phyloP scores from a whole-genome alignment of 495 filamentous ascomycete genomes.

The Aspergillus homomorphus region DNA sequence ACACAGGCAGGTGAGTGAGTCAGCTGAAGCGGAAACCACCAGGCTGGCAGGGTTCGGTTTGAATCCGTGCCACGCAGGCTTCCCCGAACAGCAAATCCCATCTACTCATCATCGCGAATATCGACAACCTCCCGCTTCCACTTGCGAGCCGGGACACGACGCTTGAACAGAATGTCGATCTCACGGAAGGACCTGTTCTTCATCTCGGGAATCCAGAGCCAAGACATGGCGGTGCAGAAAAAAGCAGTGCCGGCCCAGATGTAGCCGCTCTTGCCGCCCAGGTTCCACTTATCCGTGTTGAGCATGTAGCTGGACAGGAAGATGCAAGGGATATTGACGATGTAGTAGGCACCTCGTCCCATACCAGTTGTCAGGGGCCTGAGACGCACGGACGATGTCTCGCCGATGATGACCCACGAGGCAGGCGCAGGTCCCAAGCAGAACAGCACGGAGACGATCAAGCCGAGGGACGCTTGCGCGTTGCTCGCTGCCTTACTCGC shows the following conservation, averaged over 20 bases:
- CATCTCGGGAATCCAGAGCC: constrained; percentile 56
- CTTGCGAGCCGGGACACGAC: constrained; percentile 52
- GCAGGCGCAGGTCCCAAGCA: constrained; percentile 73
- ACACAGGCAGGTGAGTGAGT: too few species aligned
- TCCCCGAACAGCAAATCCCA: neutral
- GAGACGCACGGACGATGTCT: constrained; percentile 68
- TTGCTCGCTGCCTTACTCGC: constrained; percentile 36
- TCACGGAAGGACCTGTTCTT: constrained; percentile 51
- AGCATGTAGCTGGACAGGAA: constrained; percentile 54
- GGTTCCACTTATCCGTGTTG: constrained; percentile 67
- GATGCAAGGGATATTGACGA: constrained; percentile 64
- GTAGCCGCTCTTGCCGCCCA: constrained; percentile 69
- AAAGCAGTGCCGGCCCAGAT: constrained; percentile 74
- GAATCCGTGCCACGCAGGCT: too few species aligned
- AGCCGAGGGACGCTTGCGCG: constrained; percentile 59
- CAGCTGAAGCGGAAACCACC: too few species aligned
- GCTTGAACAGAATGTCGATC: constrained; percentile 53
- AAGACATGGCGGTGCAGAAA: constrained; percentile 57
- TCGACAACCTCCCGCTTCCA: constrained; percentile 51
- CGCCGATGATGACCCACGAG: constrained; percentile 70
- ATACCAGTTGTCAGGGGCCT: constrained; percentile 72
- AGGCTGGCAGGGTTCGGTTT: too few species aligned
- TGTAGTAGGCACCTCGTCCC: constrained; percentile 66
- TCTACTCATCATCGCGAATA: constrained; percentile 53
- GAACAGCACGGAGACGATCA: constrained; percentile 45